Evolutionary conservation across 257 asterid genomes (phyloP), one percentile per base, ranked within the genome.

Genomic region (Fraxinus quadrangulata): DNA sequence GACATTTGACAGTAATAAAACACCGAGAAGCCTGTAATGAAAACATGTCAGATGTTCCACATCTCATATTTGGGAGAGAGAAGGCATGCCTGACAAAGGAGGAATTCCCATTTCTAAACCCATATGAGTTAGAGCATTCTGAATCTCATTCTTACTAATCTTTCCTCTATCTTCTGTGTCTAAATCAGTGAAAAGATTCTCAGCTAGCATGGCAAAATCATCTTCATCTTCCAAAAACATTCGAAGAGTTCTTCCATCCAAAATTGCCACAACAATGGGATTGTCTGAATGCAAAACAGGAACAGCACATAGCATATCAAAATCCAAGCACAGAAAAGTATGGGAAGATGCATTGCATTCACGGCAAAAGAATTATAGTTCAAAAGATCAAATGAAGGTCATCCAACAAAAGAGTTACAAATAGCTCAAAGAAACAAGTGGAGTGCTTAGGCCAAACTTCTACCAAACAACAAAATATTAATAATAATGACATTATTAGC

Each of bases 141-240:
- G 83, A 72, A 89, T 84, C 83, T 87, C 86, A 79, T 74, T 82
- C 85, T 83, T 87, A 79, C 77, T 75, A 78, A 85, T 87, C 86
- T 89, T 87, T 65, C 93, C 93, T 74, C 47, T 84, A 68, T 87
- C 93, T 78, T 89, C 85, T 39, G 79, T 78, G 79, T 89, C 93
- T 84, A 89, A 77, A 56, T 89, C 90, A 70, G 93, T 89, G 83
- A 89, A 89, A 74, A 89, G 86, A 82, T 85, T 85, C 88, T 89
- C 91, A 3, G 93, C 88, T 65, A 89, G 81, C 91, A 89, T 87
- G 10, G 93, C 93, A 65, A 89, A 89, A 86, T 89, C 93, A 76
- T 89, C 93, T 84, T 89, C 93, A 83, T 89, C 93, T 67, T 87
- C 93, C 87, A 89, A 83, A 77, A 82, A 81, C 45, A 79, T 2